Base-by-base conservation (phyloP, 2,329 filamentous ascomycete genomes). In the Colletotrichum sp. region DNA sequence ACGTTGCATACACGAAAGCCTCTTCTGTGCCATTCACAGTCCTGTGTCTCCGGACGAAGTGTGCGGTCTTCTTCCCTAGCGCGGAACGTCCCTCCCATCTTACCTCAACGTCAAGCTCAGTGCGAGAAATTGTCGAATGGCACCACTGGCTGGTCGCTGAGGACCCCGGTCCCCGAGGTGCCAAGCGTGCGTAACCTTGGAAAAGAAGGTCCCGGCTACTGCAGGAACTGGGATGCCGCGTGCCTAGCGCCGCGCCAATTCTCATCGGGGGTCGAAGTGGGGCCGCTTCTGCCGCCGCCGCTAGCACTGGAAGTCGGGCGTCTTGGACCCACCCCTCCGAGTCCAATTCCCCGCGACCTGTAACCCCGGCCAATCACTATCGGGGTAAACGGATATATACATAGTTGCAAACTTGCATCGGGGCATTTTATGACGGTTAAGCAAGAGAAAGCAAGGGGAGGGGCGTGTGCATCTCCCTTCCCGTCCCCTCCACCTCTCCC, bases 171-270 rank as follows among this genome's bases (percentile, higher is more conserved):
- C 61, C 55, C 61, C 21, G 36, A 63, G 58, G 12, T 64, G 69
- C 69, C 70, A 75, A 75, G 73, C 58, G 56, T 55, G 26, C 69
- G 58, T 68, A 48, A 58, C 69, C 73, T 75, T 75, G 73, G 64
- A 69, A 72, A 68, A 69, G 34, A 52, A 59, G 58, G 56, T 48
- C 58, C 56, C 34, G 43, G 55, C 75, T 77, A 76, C 58, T 75
- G 75, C 75, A 77, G 75, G 75, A 68, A 70, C 75, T 73, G 64
- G 75, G 75, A 73, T 76, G 36, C 75, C 26, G 68, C 73, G 52
- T 61, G 64, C 26, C 9, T 76, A 74, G 74, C 71, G 71, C 52
- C 26, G 38, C 59, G n/a, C 48, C 61, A 66, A 38, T 34, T 61
- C 36, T 62, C 48, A 24, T 26, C 52, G 65, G 66, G n/a, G 65